Evolutionary conservation across 1,139 yeast species (phyloP), one percentile per base, ranked within the genome.

Genomic region (Debaryomyces singareniensis): DNA sequence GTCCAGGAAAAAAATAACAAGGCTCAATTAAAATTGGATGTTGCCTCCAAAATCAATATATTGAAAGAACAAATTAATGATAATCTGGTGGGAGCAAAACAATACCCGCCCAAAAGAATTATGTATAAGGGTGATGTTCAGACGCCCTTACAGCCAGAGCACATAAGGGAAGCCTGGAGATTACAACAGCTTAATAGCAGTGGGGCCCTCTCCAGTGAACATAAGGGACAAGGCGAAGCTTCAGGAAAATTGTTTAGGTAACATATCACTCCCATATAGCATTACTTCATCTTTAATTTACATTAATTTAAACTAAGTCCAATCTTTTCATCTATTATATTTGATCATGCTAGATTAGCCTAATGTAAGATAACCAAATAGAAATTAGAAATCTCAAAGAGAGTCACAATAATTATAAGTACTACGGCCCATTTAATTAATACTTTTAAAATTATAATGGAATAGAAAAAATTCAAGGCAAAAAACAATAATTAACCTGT

Each of bases 131-230:
- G 71, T 16, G 78, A 74, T 37, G 55, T 55, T 12, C 56, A 62
- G 28, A 66, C 69, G 25, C 95, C 95, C 0, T 54, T 89, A 26
- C 67, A 75, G 26, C 95, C 96, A 0, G 87, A 83, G 40, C 95
- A 89, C 49, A 68, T 89, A 25, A 61, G 94, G 27, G 95, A 86
- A 46, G 96, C 96, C 1, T 84, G 94, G 87, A 61, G 95, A 39
- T 51, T 83, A 31, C 80, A 77, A 44, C 73, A 74, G 39, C 40
- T 67, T 27, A 95, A 86, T 44, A 74, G 70, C 32, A 78, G 82
- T n/a, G 75, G 82, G 3, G 75, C 80, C 2, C 64, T 75, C 14
- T 68, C 69, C 9, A 74, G 76, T 13, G 56, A 62, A 27, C 81
- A 89, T 85, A 61, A 87, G 36, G 55, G 68, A n/a, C 85, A 80